Conservation (phyloP, 2,329 filamentous ascomycete genomes). For the Nothophaeocryptopus gaeumannii region DNA sequence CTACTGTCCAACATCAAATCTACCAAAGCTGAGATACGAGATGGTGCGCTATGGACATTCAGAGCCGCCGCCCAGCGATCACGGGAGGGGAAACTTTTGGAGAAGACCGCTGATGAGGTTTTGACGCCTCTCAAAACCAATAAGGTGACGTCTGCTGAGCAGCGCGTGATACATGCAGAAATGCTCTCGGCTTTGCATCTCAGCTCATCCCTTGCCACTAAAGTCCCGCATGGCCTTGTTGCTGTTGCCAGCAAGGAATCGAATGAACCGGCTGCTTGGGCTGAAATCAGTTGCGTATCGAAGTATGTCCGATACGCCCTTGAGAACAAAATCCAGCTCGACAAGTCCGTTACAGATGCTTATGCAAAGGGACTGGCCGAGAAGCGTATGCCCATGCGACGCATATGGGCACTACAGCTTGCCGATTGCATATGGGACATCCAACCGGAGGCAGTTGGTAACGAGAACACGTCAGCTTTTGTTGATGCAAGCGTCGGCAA, state of each 20-base stretch:
- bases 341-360: constrained; percentile 65
- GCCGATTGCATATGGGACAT: constrained; percentile 67
- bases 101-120: constrained; percentile 73
- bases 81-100: constrained; percentile 56
- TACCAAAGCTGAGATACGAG: constrained; percentile 73
- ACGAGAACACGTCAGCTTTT: constrained; percentile 47
- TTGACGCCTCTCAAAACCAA: constrained; percentile 74
- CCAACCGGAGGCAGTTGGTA: constrained; percentile 47
- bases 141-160: constrained; percentile 81
- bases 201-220: constrained; percentile 61
- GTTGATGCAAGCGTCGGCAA: constrained; percentile 52
- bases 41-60: constrained; percentile 73
- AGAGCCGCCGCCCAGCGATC: constrained; percentile 64
- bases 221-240: constrained; percentile 65
- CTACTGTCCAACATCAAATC: constrained; percentile 90
- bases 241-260: constrained; percentile 76
- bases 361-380: constrained; percentile 80
- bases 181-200: constrained; percentile 67
- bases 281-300: constrained; percentile 70
- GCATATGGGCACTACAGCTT: constrained; percentile 73
- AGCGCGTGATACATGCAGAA: constrained; percentile 77
- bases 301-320: constrained; percentile 64
- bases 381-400: constrained; percentile 75
- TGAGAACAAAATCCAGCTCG: constrained; percentile 57
- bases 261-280: constrained; percentile 76